phyloP scores from a whole-genome alignment of 1,284 basidiomycete species.

The Athelia psychrophila region DNA sequence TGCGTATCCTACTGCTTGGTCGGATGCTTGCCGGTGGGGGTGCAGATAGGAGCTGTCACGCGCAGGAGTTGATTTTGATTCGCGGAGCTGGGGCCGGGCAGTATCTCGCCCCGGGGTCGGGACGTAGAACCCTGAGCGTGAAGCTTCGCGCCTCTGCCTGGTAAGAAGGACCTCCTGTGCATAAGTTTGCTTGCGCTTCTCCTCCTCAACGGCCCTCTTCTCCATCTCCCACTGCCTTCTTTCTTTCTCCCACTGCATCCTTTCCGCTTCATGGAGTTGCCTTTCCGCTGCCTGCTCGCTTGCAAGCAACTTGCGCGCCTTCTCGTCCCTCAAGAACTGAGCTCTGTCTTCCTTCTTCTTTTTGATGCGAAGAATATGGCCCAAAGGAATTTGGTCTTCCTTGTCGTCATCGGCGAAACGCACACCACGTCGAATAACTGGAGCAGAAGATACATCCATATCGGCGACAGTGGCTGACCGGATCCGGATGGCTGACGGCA shows the following conservation, averaged over 20 bases:
- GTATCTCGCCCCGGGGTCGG: slow-evolving; percentile 34
- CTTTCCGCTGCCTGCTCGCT: slow-evolving; percentile 45
- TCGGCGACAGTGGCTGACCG: slow-evolving; percentile 3
- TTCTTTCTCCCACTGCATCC: slow-evolving; percentile 50
- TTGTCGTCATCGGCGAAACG: slow-evolving; percentile 67
- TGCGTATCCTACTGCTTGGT: slow-evolving; percentile 21
- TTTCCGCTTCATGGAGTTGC: slow-evolving; percentile 42
- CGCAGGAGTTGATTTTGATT: slow-evolving; percentile 34
- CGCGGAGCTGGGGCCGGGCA: slow-evolving; percentile 40
- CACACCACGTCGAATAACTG: slow-evolving; percentile 54
- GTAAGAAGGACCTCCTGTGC: slow-evolving; percentile 61
- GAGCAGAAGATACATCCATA: slow-evolving; percentile 1
- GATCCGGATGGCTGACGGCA: too few species aligned
- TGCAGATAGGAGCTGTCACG: slow-evolving; percentile 29
- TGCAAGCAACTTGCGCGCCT: slow-evolving; percentile 44
- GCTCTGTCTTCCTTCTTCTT: slow-evolving; percentile 72
- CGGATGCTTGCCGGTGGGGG: slow-evolving; percentile 42
- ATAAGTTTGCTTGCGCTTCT: slow-evolving; percentile 49
- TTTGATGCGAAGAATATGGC: slow-evolving; percentile 63
- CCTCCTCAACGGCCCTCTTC: slow-evolving; percentile 52
- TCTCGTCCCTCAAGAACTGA: slow-evolving; percentile 60
- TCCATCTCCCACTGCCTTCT: slow-evolving; percentile 54
- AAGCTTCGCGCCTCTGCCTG: slow-evolving; percentile 53
- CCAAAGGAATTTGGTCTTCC: slow-evolving; percentile 65
- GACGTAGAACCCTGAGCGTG: slow-evolving; percentile 1